These are phyloP conservation scores for Kodamaea laetipori DNA, from an alignment of 805 yeast species.

Conservation along the genomic window DNA sequence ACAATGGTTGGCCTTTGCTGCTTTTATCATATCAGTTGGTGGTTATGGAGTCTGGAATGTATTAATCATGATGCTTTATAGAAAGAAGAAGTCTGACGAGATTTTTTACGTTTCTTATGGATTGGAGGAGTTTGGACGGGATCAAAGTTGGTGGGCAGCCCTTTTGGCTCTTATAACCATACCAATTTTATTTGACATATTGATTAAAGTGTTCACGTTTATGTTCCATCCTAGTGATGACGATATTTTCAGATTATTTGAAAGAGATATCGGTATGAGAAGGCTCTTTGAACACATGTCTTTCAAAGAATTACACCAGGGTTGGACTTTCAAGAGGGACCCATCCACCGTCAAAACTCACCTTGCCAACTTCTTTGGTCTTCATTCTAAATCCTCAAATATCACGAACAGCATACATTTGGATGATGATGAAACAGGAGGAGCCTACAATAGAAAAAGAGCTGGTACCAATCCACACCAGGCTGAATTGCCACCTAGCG, in stretches of 20 bases:
- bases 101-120: conserved; percentile 76
- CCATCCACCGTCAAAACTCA: conserved; percentile 26
- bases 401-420: background rate
- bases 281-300: conserved; percentile 73
- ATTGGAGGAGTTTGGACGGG: conserved; percentile 73
- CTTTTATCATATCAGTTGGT: conserved; percentile 68
- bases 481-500: conserved; percentile 54
- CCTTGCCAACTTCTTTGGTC: conserved; percentile 14
- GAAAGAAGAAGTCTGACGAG: conserved; percentile 39
- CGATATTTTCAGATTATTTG: conserved; percentile 76
- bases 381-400: background rate
- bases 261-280: conserved; percentile 66
- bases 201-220: conserved; percentile 57
- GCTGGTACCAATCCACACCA: conserved; percentile 50
- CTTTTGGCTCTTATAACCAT: conserved; percentile 57
- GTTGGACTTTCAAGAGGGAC: conserved; percentile 71
- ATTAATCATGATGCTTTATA: conserved; percentile 69
- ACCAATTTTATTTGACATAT: conserved; percentile 67
- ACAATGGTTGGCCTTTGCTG: conserved; percentile 65
- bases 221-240: conserved; percentile 70
- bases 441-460: conserved; percentile 48
- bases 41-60: conserved; percentile 90
- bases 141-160: conserved; percentile 85
- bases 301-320: conserved; percentile 69
- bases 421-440: conserved; percentile 12